These are phyloP conservation scores for Metarhizium guizhouense DNA, from an alignment of 2,329 filamentous ascomycete species.

Conservation along the genomic window DNA sequence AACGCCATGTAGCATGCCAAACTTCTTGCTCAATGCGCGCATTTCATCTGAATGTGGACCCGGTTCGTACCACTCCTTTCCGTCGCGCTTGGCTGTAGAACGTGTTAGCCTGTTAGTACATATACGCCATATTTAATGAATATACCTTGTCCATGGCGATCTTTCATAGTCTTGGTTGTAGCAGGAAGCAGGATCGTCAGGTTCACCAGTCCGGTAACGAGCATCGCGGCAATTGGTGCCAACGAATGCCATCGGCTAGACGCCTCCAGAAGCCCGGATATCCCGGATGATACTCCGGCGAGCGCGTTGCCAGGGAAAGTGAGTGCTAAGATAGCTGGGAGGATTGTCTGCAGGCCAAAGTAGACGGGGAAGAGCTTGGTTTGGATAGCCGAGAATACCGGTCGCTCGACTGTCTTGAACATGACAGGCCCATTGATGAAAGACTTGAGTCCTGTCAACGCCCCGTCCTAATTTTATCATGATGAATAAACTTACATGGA, in stretches of 20 bases:
- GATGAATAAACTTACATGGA: conserved; percentile 50
- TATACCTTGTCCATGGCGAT: conserved; percentile 71
- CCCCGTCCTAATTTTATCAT: neutral
- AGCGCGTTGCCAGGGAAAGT: conserved; percentile 65
- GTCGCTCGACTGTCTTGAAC: conserved; percentile 66
- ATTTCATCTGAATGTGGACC: conserved; percentile 79
- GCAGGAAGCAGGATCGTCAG: conserved; percentile 62
- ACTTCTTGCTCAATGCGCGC: conserved; percentile 68
- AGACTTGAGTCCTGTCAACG: conserved; percentile 36
- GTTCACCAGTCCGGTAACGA: conserved; percentile 64
- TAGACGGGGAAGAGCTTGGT: conserved; percentile 77
- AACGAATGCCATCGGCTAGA: conserved; percentile 56
- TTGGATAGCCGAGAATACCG: conserved; percentile 76
- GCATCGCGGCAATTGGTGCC: conserved; percentile 59
- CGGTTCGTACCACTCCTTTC: conserved; percentile 75
- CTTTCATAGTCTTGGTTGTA: conserved; percentile 64
- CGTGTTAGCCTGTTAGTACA: conserved; percentile 9
- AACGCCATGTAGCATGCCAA: conserved; percentile 70
- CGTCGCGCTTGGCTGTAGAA: conserved; percentile 66
- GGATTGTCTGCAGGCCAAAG: conserved; percentile 71
- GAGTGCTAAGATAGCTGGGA: conserved; percentile 64
- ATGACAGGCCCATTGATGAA: conserved; percentile 69
- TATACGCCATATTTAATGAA: neutral
- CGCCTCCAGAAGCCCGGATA: conserved; percentile 48
- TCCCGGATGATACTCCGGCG: conserved; percentile 36